phyloP scores from a whole-genome alignment of 1,139 yeast genomes.

The Diutina neorugosa region DNA sequence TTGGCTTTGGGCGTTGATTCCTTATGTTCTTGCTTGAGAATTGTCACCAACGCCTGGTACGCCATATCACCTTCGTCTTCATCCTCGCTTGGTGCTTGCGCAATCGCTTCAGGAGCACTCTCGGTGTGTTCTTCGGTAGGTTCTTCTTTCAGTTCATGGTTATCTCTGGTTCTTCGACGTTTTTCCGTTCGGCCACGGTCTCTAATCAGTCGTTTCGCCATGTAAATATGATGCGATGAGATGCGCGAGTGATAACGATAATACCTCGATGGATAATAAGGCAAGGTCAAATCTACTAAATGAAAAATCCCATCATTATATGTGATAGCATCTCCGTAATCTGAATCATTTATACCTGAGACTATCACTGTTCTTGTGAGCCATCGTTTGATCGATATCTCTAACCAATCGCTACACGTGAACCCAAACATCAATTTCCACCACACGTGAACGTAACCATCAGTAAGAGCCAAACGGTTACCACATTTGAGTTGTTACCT shows the following conservation, averaged over 20 bases:
- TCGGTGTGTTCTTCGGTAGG: neutral
- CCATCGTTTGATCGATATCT: too few species aligned
- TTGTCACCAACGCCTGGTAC: slow-evolving; percentile 64
- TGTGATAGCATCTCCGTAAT: too few species aligned
- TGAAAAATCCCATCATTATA: too few species aligned
- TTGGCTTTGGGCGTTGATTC: slow-evolving; percentile 10
- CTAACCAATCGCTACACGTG: too few species aligned
- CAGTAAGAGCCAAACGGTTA: too few species aligned
- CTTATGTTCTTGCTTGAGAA: slow-evolving; percentile 44
- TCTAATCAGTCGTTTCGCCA: slow-evolving; percentile 3
- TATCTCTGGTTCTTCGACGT: slow-evolving; percentile 16
- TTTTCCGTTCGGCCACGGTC: slow-evolving; percentile 2
- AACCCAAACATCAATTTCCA: too few species aligned
- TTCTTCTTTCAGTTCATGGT: slow-evolving; percentile 7
- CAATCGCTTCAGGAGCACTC: neutral
- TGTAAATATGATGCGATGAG: neutral
- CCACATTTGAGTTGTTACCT: neutral
- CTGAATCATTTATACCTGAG: too few species aligned
- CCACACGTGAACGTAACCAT: too few species aligned
- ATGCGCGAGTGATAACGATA: neutral
- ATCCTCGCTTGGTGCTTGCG: neutral
- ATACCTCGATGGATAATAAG: neutral
- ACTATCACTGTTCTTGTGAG: too few species aligned
- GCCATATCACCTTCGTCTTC: slow-evolving; percentile 20
- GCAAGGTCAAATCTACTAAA: too few species aligned